Conservation (phyloP, 1,284 basidiomycete genomes). For the Laetiporus sulphureus region DNA sequence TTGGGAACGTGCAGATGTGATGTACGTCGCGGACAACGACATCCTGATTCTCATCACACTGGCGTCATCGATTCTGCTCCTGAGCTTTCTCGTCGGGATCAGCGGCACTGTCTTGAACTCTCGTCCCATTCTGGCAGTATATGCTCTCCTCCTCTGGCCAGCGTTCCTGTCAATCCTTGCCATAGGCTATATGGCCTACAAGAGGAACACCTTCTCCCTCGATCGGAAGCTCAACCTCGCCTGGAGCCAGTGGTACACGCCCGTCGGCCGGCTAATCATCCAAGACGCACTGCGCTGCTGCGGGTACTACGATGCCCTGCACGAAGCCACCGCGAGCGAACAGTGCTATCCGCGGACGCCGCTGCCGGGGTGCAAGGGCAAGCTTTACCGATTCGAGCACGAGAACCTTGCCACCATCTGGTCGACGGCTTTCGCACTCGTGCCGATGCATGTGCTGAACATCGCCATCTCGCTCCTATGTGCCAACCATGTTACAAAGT, state of each 20-base stretch:
- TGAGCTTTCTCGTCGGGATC: conserved; percentile 60
- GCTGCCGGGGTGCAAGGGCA: conserved; percentile 67
- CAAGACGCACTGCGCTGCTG: conserved; percentile 70
- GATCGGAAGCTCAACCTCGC: conserved; percentile 68
- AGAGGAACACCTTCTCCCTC: conserved; percentile 61
- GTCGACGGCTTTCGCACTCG: conserved; percentile 55
- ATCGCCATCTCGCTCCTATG: conserved; percentile 61
- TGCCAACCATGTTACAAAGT: conserved; percentile 66
- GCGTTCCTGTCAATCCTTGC: conserved; percentile 56
- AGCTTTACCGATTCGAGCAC: conserved; percentile 55
- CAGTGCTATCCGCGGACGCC: conserved; percentile 62
- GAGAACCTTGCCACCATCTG: conserved; percentile 49
- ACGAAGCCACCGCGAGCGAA: conserved; percentile 54
- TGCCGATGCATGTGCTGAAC: conserved; percentile 57
- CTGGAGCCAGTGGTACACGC: conserved; percentile 63
- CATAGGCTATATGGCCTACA: conserved; percentile 68
- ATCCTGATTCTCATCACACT: conserved; percentile 59
- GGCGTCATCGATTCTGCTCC: conserved; percentile 47
- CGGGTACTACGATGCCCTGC: conserved; percentile 61
- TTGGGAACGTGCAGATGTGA: conserved; percentile 45
- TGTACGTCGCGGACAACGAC: conserved; percentile 49
- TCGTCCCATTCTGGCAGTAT: conserved; percentile 65
- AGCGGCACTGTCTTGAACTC: conserved; percentile 69
- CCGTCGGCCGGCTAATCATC: conserved; percentile 50
- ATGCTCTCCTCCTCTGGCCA: conserved; percentile 67